These are phyloP conservation scores for Coemansia sp. DNA, from an alignment of 192 early-diverging fungal species.

Conservation along the genomic window DNA sequence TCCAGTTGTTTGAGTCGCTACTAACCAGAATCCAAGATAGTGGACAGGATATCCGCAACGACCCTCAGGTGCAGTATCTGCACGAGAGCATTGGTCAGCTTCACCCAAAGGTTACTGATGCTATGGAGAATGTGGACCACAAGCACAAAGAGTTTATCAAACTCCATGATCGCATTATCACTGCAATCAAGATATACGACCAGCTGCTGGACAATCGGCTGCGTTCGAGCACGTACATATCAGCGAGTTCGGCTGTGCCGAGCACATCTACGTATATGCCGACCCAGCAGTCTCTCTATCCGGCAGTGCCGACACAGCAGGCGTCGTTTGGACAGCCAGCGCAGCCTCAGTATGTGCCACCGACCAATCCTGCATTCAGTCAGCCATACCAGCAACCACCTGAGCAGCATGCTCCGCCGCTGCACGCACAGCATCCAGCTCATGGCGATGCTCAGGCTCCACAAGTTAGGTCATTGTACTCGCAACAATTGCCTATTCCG, in stretches of 20 bases:
- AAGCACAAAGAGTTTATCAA: constrained; percentile 80
- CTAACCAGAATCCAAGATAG: constrained; percentile 76
- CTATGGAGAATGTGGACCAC: constrained; percentile 68
- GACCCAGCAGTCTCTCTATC: constrained; percentile 43
- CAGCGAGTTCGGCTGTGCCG: constrained; percentile 14
- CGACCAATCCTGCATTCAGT: constrained; percentile 4
- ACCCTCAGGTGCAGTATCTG: constrained; percentile 78
- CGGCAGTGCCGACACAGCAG: constrained; percentile 26
- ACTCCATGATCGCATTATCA: constrained; percentile 78
- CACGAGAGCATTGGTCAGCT: constrained; percentile 85
- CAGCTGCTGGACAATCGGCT: constrained; percentile 77
- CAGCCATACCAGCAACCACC: constrained; percentile 21
- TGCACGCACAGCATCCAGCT: constrained; percentile 1
- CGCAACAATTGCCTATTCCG: constrained; percentile 14
- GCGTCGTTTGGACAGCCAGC: constrained; percentile 32
- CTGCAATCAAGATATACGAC: constrained; percentile 85
- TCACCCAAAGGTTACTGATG: constrained; percentile 78
- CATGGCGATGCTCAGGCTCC: constrained; percentile 9
- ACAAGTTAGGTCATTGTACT: neutral
- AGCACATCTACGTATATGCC: constrained; percentile 17
- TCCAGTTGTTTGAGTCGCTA: constrained; percentile 84
- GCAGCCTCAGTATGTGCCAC: constrained; percentile 32
- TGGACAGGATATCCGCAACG: constrained; percentile 74
- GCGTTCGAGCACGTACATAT: constrained; percentile 44
- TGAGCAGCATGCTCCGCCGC: constrained; percentile 26